Evolutionary conservation across 2,329 filamentous ascomycete genomes (phyloP), one percentile per base, ranked within the genome.

Genomic region (Didymella arachidicola): DNA sequence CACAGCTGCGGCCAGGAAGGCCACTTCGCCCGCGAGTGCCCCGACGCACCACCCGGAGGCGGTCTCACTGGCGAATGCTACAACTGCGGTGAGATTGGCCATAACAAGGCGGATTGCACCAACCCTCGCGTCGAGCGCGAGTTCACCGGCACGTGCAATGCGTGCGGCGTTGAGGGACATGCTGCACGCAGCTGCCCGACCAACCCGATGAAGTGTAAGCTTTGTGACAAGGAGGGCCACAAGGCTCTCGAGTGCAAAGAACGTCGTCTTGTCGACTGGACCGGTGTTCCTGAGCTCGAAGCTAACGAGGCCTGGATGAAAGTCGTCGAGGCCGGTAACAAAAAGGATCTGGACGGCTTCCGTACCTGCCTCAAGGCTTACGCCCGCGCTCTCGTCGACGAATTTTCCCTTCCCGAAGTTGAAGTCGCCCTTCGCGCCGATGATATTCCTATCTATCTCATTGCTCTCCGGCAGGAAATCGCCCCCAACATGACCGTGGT

Each of bases 141-240:
- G 12, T 85, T 85, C 71, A 80, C 79, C 46, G 85, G 87, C 3
- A 83, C 78, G 10, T 92, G 89, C 77, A 84, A 84, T 61, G 79
- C 84, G 73, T 87, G 85, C 64, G 76, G 80, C 16, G 67, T 82
- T 57, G 72, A 79, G 32, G 85, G 85, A 19, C 85, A 88, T 62
- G 79, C 85, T 67, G 79, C 83, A 50, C 82, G 83, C 19, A 86
- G 89, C 50, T 93, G 90, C 63, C 88, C 88, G 1, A 76, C 82
- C 1, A 85, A 84, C 7, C 79, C 87, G 78, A 67, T 60, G 51
- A 74, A 77, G 27, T 86, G 84, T 72, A 84, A 82, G 65, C 83
- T 86, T 59, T 86, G 84, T 76, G 80, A 82, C 71, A 64, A 77
- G 53, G 61, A 72, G 12, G 82, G 80, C 1, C 83, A 85, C 63